Evolutionary conservation across 768 basidiomycete genomes (phyloP).

Genomic region (Serendipita sp.): DNA sequence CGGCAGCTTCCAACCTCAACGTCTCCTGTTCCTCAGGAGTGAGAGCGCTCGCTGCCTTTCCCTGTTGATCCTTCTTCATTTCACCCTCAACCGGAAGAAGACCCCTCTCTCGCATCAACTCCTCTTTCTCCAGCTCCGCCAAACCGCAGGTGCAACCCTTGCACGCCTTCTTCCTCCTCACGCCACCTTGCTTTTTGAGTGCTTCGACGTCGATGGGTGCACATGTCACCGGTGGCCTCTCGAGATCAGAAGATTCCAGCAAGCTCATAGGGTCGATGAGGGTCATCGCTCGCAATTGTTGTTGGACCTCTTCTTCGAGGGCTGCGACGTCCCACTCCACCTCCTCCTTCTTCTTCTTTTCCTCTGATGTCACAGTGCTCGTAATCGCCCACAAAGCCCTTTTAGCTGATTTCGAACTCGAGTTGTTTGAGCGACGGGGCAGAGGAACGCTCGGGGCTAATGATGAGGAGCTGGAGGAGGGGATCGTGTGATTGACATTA

Average conservation of each 20-base stretch:
- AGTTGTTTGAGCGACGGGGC: slow-evolving; percentile 11
- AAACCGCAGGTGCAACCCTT: slow-evolving; percentile 96
- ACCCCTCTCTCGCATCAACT: slow-evolving; percentile 48
- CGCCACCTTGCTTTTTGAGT: slow-evolving; percentile 20
- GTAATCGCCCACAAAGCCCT: slow-evolving; percentile 27
- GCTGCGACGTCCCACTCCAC: background rate
- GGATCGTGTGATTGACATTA: background rate
- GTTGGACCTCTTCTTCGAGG: background rate
- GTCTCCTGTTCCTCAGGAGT: slow-evolving; percentile 40
- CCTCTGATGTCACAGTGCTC: background rate
- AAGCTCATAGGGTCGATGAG: slow-evolving; percentile 25
- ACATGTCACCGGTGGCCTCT: slow-evolving; percentile 23
- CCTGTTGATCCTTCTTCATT: slow-evolving; percentile 40
- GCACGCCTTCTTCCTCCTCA: slow-evolving; percentile 81
- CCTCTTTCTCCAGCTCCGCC: slow-evolving; percentile 81
- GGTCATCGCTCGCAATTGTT: slow-evolving; percentile 15
- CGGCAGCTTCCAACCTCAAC: slow-evolving; percentile 36
- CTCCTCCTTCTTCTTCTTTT: too few relatives aligned
- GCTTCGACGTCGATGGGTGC: slow-evolving; percentile 15
- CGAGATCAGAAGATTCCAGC: slow-evolving; percentile 26
- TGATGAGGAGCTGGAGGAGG: background rate
- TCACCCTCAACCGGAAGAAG: slow-evolving; percentile 48
- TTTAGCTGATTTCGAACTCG: slow-evolving; percentile 22
- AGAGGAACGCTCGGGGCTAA: slow-evolving; percentile 16
- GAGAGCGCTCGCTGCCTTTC: background rate